phyloP scores from a whole-genome alignment of 2,329 filamentous ascomycete species.

The Arthroderma uncinatum region DNA sequence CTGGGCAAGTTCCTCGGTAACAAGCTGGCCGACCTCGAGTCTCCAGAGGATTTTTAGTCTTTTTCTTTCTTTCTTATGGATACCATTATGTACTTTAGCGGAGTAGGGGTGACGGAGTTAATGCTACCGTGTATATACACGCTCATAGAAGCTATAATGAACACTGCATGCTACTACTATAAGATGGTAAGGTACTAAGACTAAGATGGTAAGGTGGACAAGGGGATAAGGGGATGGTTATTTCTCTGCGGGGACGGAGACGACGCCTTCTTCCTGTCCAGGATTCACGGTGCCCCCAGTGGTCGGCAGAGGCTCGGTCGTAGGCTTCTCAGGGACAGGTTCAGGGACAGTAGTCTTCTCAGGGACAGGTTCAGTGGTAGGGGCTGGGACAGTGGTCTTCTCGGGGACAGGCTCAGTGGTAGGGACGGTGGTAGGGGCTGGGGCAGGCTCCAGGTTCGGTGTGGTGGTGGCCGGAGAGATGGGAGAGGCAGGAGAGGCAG shows the following conservation, averaged over 20 bases:
- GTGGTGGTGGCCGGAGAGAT: constrained; percentile 3
- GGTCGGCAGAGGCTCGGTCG: background rate
- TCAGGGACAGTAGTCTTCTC: no score
- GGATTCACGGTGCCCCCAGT: background rate
- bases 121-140: no score
- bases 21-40: constrained; percentile 32
- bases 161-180: no score
- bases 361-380: background rate
- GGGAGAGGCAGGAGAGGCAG: constrained; percentile 2
- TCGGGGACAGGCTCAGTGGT: no score
- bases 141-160: no score
- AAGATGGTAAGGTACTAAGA: no score
- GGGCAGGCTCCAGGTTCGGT: background rate
- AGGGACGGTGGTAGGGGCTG: background rate
- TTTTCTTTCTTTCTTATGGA: background rate
- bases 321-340: no score
- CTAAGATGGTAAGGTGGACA: no score
- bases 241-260: background rate
- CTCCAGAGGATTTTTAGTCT: constrained; percentile 32
- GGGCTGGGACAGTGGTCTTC: background rate
- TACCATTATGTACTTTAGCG: background rate
- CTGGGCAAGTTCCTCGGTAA: constrained; percentile 31
- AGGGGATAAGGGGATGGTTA: background rate
- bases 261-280: constrained; percentile 2
- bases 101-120: no score